A percentile compares a stretch with the other conserved stretches of the same genome.
Conservation (phyloP, 331 rosid species). For the Prunus yedoensis region DNA sequence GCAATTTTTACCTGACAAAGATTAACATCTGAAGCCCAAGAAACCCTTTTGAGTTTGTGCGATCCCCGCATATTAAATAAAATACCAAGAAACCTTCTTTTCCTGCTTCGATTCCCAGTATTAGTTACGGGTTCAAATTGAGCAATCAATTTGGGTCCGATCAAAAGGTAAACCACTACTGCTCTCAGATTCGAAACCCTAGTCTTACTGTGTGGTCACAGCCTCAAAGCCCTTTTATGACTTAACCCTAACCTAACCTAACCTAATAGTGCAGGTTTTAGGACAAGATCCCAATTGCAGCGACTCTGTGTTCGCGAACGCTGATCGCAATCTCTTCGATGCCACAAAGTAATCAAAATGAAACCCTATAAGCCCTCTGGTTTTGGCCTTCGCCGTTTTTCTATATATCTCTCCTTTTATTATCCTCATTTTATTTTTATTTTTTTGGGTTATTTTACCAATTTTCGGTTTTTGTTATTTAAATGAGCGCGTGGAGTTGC, state of each 20-base stretch:
- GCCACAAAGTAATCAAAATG: neutral
- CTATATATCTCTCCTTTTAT: neutral
- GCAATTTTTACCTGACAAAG: conserved; percentile 85
- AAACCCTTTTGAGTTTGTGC: conserved; percentile 69
- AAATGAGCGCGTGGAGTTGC: conserved; percentile 14
- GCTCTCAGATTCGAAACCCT: conserved; percentile 34
- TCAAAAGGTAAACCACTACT: conserved; percentile 22
- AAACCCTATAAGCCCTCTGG: conserved; percentile 20
- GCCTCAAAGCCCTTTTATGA: neutral
- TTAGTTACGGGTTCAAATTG: conserved; percentile 12
- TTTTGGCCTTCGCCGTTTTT: neutral
- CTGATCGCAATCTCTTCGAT: conserved; percentile 7
- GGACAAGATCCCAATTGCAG: conserved; percentile 18
- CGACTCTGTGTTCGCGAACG: neutral
- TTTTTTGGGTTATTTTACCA: neutral
- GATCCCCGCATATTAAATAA: conserved; percentile 65
- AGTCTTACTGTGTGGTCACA: conserved; percentile 17
- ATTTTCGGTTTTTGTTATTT: neutral
- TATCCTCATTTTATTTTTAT: neutral
- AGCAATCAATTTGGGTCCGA: conserved; percentile 12
- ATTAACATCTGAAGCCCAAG: conserved; percentile 88
- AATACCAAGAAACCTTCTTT: conserved; percentile 15
- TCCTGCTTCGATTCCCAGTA: conserved; percentile 18
- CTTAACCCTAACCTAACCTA: neutral
- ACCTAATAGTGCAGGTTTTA: conserved; percentile 6